Percentiles rank a stretch among this genome's conserved stretches.
Evolutionary conservation across 2,329 filamentous ascomycete genomes (phyloP).

Genomic region (Fusarium concolor): DNA sequence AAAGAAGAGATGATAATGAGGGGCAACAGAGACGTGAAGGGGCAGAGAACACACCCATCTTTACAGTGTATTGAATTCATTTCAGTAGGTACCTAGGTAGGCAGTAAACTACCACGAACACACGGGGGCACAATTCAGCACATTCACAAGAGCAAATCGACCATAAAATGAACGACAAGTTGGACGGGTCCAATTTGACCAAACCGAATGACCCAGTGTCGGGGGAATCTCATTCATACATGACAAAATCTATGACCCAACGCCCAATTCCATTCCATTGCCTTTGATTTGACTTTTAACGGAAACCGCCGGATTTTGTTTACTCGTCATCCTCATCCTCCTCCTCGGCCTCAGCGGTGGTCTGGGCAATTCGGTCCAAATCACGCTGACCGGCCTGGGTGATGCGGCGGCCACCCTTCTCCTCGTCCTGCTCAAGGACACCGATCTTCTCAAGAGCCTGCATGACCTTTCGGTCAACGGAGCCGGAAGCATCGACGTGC

Average conservation of each 20-base stretch:
- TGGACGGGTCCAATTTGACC: conserved; percentile 51
- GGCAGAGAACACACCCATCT: not conserved
- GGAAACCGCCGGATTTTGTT: conserved; percentile 57
- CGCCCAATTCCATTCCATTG: conserved; percentile 54
- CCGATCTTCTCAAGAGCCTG: conserved; percentile 99
- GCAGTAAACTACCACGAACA: not conserved
- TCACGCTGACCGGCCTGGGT: conserved; percentile 98
- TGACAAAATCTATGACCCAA: conserved; percentile 56
- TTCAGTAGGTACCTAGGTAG: too few relatives aligned
- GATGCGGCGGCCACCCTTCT: conserved; percentile 98
- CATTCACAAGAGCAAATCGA: conserved; percentile 28
- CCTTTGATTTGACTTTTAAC: conserved; percentile 30
- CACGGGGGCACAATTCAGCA: not conserved
- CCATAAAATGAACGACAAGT: conserved; percentile 36
- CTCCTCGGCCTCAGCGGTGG: conserved; percentile 78
- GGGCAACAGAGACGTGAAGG: not conserved
- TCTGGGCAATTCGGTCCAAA: conserved; percentile 95
- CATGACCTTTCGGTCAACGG: conserved; percentile 96
- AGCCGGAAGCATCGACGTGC: conserved; percentile 95
- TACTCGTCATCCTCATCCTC: conserved; percentile 72
- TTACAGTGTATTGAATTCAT: not conserved
- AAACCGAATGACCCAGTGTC: conserved; percentile 54
- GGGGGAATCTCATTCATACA: conserved; percentile 57
- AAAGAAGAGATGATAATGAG: not conserved
- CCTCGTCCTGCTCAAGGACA: conserved; percentile 96